phyloP scores from a whole-genome alignment of 192 early-diverging fungal genomes.

The Coemansia reversa region DNA sequence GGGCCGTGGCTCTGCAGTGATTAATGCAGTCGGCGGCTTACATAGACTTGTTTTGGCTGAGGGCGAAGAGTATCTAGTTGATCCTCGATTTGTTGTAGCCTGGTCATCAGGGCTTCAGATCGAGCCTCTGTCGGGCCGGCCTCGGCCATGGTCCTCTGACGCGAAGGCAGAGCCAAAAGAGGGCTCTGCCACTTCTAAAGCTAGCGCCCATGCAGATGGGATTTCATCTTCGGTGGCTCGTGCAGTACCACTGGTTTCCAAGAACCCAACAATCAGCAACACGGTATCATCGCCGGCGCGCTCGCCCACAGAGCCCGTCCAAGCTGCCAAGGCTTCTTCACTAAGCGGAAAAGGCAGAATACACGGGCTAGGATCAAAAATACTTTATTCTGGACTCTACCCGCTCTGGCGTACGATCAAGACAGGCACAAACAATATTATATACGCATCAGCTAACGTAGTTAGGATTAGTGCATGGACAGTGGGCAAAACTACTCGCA shows the following conservation, averaged over 20 bases:
- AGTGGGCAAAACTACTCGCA: constrained; percentile 25
- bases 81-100: constrained; percentile 60
- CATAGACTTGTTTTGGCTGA: constrained; percentile 65
- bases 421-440: background rate
- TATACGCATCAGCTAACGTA: constrained; percentile 23
- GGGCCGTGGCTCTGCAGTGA: constrained; percentile 67
- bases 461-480: constrained; percentile 30
- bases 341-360: background rate
- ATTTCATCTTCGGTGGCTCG: background rate
- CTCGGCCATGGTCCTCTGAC: constrained; percentile 7
- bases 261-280: constrained; percentile 26
- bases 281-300: constrained; percentile 17
- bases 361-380: background rate
- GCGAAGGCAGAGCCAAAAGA: background rate
- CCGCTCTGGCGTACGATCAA: constrained; percentile 19
- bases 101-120: constrained; percentile 34
- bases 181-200: background rate
- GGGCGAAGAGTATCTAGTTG: constrained; percentile 72
- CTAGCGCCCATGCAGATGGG: no score
- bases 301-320: constrained; percentile 34
- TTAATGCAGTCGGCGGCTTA: constrained; percentile 65
- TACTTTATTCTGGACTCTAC: constrained; percentile 3
- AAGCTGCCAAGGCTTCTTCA: constrained; percentile 12
- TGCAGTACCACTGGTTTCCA: constrained; percentile 29
- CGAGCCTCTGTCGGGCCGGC: constrained; percentile 27